Evolutionary conservation across 352 stramenopile species (phyloP), one percentile per base, ranked within the genome.

Genomic region (Phytophthora sansomeana): DNA sequence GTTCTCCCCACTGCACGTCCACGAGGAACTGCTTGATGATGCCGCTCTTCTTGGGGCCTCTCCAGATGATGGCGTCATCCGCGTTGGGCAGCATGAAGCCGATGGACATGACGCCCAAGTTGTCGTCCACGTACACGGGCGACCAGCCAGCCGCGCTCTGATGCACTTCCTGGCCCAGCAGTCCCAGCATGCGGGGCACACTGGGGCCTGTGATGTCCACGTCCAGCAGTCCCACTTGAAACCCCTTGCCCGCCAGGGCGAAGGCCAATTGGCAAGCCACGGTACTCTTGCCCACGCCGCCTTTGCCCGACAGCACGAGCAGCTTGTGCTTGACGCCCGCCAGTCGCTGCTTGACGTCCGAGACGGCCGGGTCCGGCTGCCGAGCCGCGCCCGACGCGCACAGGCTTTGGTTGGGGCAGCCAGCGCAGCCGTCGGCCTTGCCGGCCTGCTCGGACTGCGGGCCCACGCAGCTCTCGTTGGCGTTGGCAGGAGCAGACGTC

Each of bases 1-100:
- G 90, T 33, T 98, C 83, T 16, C 98, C 98, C 98, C 98, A 99
- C 81, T 99, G 96, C 13, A 99, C 98, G 66, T 99, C 96, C 14
- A 98, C 99, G 33, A 99, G 87, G 78, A 99, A 99, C 83, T 99
- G 98, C 84, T 99, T 99, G 82, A 99, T 99, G 36, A 99, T 92
- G 36, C 96, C 98, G 81, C 99, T 99, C 82, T 99, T 99, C 78
- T 98, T 96, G 10, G 98, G 98, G 17, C 98, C 98, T 57, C 98
- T 85, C 98, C 98, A 99, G 59, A 99, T 99, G 51, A 99, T 98
- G 26, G 98, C 98, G 58, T 98, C 96, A 76, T 99, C 97, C 1
- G 87, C 84, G 63, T 99, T 94, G 32, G 96, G 95, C 16, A 99
- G 80, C 81, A 99, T 97, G 75, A 99, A 99, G 13, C 97, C 98